phyloP scores from a whole-genome alignment of 73 alveolate genomes.

The Symbiodinium pilosum region DNA sequence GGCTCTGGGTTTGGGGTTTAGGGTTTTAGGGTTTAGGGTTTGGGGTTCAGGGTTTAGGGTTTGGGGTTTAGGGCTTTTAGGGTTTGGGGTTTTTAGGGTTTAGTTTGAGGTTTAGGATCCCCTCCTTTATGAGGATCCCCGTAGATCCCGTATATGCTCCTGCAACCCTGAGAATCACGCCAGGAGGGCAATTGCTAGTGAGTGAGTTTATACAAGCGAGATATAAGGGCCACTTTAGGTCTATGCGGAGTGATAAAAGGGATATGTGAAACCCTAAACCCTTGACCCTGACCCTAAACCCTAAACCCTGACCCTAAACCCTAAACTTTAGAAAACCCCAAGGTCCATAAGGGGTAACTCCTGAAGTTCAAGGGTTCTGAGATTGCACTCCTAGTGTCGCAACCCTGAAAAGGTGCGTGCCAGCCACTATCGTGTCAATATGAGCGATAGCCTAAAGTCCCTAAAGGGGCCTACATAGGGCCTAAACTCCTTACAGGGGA shows the following conservation, averaged over 20 bases:
- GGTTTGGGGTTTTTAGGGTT: not conserved
- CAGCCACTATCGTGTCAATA: too few species aligned
- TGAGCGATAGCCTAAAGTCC: too few species aligned
- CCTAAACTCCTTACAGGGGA: too few species aligned
- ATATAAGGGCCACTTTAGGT: not conserved
- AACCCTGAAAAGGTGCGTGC: too few species aligned
- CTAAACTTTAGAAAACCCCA: too few species aligned
- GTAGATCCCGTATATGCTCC: not conserved
- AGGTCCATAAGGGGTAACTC: too few species aligned
- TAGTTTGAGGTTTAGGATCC: not conserved
- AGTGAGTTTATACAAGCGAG: not conserved
- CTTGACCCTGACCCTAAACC: not conserved
- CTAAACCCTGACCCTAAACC: too few species aligned
- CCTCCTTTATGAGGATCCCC: not conserved
- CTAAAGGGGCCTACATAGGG: too few species aligned
- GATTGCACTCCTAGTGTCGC: too few species aligned
- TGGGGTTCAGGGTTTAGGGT: not conserved
- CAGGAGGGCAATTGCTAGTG: not conserved
- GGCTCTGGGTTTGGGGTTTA: not conserved
- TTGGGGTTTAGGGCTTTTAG: not conserved
- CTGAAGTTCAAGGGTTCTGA: too few species aligned
- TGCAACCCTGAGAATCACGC: not conserved
- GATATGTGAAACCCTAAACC: not conserved
- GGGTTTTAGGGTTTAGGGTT: conserved; percentile 11
- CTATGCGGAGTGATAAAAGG: too few species aligned